Conservation (phyloP, 331 rosid species). For the Rhamnella rubrinervis region DNA sequence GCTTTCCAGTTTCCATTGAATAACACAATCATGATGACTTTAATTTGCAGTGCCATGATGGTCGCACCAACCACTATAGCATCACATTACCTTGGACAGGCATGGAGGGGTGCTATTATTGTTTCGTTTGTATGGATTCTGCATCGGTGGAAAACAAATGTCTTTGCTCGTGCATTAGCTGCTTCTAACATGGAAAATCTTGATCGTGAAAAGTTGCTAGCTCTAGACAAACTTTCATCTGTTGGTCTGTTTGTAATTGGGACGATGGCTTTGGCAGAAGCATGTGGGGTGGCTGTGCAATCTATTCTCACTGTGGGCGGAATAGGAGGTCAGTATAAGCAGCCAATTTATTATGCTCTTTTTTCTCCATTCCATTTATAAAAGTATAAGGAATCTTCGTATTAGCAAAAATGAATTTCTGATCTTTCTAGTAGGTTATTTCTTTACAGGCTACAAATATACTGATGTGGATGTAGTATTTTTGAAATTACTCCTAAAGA, state of each 20-base stretch:
- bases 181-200: conserved; percentile 39
- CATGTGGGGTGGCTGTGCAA: conserved; percentile 94
- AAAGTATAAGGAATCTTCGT: background rate
- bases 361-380: background rate
- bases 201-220: conserved; percentile 70
- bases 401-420: too few species aligned
- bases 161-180: conserved; percentile 47
- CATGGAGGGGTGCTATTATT: conserved; percentile 80
- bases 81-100: conserved; percentile 56
- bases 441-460: background rate
- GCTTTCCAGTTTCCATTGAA: conserved; percentile 1
- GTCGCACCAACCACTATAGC: conserved; percentile 89
- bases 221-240: conserved; percentile 78
- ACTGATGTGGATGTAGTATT: background rate
- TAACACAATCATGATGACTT: conserved; percentile 28
- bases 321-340: conserved; percentile 66
- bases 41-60: conserved; percentile 69
- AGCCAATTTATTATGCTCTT: conserved; percentile 12
- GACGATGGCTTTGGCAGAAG: conserved; percentile 87
- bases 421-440: background rate
- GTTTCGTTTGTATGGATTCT: conserved; percentile 86
- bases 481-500: background rate
- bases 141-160: conserved; percentile 79
- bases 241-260: conserved; percentile 81
- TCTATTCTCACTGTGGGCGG: conserved; percentile 92